Conservation (phyloP, 768 basidiomycete species). For the Boletus vermiculosoides region DNA sequence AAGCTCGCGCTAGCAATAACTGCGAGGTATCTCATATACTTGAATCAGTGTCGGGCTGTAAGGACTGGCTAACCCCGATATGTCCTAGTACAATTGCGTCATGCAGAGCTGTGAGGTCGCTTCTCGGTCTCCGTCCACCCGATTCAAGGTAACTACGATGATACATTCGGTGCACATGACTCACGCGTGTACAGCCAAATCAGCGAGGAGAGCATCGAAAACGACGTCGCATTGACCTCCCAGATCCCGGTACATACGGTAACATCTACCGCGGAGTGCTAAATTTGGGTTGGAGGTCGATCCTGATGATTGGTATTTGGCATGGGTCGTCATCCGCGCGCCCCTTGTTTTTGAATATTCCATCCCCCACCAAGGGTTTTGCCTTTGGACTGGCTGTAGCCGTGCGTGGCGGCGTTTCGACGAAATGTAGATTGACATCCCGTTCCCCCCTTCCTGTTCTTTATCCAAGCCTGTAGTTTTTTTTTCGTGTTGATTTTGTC, state of each 20-base stretch:
- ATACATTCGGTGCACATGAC: background rate
- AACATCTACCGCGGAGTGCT: background rate
- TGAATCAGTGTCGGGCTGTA: too few species aligned
- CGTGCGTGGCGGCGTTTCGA: background rate
- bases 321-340: background rate
- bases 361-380: background rate
- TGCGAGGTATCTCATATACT: constrained; percentile 12
- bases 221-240: constrained; percentile 2
- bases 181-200: background rate
- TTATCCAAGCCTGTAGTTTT: background rate
- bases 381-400: background rate
- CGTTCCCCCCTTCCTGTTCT: background rate
- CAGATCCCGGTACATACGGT: constrained; percentile 2
- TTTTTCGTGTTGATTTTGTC: background rate
- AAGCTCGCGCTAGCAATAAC: constrained; percentile 6
- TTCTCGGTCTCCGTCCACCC: constrained; percentile 6
- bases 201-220: background rate
- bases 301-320: too few species aligned
- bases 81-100: constrained; percentile 16
- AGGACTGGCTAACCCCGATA: background rate
- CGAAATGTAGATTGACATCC: background rate
- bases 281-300: background rate
- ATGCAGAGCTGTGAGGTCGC: constrained; percentile 17
- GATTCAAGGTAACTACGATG: background rate
- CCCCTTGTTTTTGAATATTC: too few species aligned